Conservation (phyloP, 805 yeast genomes). For the Limtongia smithiae region DNA sequence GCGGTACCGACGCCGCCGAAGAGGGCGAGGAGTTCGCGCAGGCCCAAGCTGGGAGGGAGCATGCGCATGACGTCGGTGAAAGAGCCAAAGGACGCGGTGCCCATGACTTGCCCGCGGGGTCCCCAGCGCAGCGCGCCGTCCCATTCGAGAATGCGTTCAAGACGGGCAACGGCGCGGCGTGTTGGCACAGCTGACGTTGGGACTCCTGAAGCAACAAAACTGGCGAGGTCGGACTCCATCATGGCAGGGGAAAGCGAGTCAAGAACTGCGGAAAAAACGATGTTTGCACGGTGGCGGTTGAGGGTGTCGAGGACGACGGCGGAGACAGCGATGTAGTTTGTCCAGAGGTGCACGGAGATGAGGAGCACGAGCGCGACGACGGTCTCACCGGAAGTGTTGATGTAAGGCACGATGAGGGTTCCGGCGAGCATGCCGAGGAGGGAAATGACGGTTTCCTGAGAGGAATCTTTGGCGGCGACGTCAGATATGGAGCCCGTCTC, state of each 20-base stretch:
- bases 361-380: slow-evolving; percentile 34
- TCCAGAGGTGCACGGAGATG: slow-evolving; percentile 35
- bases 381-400: slow-evolving; percentile 26
- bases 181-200: slow-evolving; percentile 27
- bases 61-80: slow-evolving; percentile 28
- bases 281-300: slow-evolving; percentile 38
- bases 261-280: slow-evolving; percentile 32
- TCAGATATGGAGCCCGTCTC: slow-evolving; percentile 33
- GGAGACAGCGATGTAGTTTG: slow-evolving; percentile 38
- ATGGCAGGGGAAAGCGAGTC: slow-evolving; percentile 17
- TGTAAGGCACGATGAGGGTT: slow-evolving; percentile 33
- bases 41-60: slow-evolving; percentile 19
- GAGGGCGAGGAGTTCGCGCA: slow-evolving; percentile 9
- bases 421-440: slow-evolving; percentile 40
- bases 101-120: slow-evolving; percentile 29
- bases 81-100: slow-evolving; percentile 31
- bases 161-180: slow-evolving; percentile 30
- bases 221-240: slow-evolving; percentile 17
- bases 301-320: slow-evolving; percentile 35
- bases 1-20: slow-evolving; percentile 22
- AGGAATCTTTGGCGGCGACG: slow-evolving; percentile 39
- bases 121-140: slow-evolving; percentile 36
- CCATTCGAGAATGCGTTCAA: slow-evolving; percentile 34
- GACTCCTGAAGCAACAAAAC: slow-evolving; percentile 14
- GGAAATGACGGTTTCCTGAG: slow-evolving; percentile 40